phyloP scores from a whole-genome alignment of 495 filamentous ascomycete species.

The Hamigera avellanea region DNA sequence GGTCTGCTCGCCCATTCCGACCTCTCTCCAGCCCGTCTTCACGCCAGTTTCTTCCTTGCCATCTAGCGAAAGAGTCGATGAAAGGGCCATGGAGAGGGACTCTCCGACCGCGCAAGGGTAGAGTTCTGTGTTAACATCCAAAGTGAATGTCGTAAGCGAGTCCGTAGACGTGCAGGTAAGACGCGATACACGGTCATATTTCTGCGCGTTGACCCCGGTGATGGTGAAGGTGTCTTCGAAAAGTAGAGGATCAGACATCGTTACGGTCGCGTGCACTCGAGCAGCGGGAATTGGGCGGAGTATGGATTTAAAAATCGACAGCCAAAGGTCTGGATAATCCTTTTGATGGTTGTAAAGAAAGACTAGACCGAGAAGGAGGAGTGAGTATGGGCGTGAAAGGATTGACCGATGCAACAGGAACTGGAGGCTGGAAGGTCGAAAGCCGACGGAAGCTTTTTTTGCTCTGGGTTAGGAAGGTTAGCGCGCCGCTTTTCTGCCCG shows the following conservation, averaged over 20 bases:
- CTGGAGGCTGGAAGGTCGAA: neutral
- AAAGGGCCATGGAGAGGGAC: constrained; percentile 64
- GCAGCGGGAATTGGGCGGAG: too few species aligned
- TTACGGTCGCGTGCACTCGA: constrained; percentile 11
- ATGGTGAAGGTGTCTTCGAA: constrained; percentile 89
- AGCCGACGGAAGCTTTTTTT: constrained; percentile 41
- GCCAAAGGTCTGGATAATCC: too few species aligned
- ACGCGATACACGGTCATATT: constrained; percentile 92
- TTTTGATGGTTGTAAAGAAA: too few species aligned
- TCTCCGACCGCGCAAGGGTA: constrained; percentile 67
- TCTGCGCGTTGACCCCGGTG: constrained; percentile 60
- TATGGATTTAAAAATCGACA: too few species aligned
- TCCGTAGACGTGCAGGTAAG: constrained; percentile 60
- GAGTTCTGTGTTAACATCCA: constrained; percentile 92
- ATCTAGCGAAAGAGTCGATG: constrained; percentile 75
- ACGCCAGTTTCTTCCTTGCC: constrained; percentile 52
- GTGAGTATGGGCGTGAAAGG: too few species aligned
- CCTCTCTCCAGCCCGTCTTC: constrained; percentile 70
- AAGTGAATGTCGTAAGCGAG: constrained; percentile 57
- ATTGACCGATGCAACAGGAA: neutral
- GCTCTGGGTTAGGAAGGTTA: constrained; percentile 1
- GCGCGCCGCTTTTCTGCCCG: neutral
- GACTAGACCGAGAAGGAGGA: too few species aligned
- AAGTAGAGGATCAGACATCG: constrained; percentile 69
- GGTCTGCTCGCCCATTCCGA: constrained; percentile 57